A percentile compares a stretch with the other conserved stretches of the same genome.
Conservation (phyloP, 2,329 filamentous ascomycete genomes). For the Lomentospora prolificans region DNA sequence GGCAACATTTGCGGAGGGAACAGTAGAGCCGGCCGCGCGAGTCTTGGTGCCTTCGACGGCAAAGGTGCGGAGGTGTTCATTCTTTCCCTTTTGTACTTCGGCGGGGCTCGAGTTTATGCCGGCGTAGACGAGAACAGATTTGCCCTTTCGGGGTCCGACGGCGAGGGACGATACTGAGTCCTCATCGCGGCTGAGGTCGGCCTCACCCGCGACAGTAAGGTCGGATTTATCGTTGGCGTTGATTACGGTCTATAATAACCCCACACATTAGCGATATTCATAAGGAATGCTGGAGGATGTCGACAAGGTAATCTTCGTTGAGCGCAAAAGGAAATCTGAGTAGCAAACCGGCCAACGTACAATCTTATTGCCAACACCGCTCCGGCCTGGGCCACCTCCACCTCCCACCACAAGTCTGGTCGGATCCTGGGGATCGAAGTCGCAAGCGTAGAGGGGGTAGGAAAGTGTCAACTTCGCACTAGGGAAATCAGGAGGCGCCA, state of each 20-base stretch:
- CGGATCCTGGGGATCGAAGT: constrained; percentile 75
- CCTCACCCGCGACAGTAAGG: constrained; percentile 56
- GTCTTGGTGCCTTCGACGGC: constrained; percentile 38
- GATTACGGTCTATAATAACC: constrained; percentile 56
- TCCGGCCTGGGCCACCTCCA: constrained; percentile 73
- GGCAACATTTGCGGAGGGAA: constrained; percentile 28
- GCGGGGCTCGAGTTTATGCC: constrained; percentile 75
- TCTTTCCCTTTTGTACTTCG: constrained; percentile 65
- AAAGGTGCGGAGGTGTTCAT: constrained; percentile 76
- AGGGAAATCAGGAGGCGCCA: constrained; percentile 29
- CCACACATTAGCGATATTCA: background rate
- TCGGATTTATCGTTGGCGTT: constrained; percentile 57
- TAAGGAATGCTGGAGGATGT: background rate
- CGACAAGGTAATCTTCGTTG: too few relatives aligned
- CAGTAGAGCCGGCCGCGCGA: constrained; percentile 19
- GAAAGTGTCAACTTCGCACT: constrained; percentile 57
- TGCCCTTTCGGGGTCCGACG: constrained; percentile 51
- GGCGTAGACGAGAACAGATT: constrained; percentile 50
- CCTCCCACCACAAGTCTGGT: constrained; percentile 72
- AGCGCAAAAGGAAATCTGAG: too few relatives aligned
- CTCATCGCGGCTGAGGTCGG: constrained; percentile 72
- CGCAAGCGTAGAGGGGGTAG: constrained; percentile 80
- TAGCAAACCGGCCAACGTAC: too few relatives aligned
- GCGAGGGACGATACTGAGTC: constrained; percentile 82
- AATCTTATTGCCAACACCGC: constrained; percentile 80